Conservation (phyloP, 495 filamentous ascomycete species). For the Aspergillus homomorphus region DNA sequence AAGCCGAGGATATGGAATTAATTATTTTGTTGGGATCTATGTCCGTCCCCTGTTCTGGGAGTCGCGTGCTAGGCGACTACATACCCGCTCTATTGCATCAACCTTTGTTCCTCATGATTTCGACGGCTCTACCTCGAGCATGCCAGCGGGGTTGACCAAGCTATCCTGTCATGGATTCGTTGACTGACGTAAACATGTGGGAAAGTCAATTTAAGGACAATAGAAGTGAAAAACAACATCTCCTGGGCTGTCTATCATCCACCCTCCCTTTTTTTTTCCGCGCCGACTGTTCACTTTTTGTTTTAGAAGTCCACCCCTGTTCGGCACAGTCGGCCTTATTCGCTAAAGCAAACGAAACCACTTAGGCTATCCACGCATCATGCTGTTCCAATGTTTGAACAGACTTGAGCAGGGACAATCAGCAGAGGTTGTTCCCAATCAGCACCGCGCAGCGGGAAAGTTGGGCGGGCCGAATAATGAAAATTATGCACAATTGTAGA, state of each 20-base stretch:
- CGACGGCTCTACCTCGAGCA: not conserved
- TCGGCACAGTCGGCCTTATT: not conserved
- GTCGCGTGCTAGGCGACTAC: not conserved
- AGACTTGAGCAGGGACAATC: not conserved
- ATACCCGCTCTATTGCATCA: not conserved
- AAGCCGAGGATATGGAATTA: not conserved
- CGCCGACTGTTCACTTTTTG: not conserved
- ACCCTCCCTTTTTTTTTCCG: not conserved
- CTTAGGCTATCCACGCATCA: not conserved
- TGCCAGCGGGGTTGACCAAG: constrained; percentile 14
- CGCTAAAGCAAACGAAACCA: not conserved
- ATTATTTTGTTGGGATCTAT: not conserved
- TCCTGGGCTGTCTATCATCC: not conserved
- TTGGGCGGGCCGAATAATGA: not conserved
- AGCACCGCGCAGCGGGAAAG: not conserved
- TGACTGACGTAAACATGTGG: constrained; percentile 11
- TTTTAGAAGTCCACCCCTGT: not conserved
- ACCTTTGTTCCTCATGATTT: not conserved
- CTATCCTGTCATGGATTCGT: constrained; percentile 20
- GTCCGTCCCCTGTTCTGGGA: not conserved
- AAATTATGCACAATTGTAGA: constrained; percentile 4
- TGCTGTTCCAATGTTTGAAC: not conserved
- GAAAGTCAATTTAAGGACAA: not conserved
- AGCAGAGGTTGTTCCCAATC: not conserved
- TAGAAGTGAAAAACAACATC: not conserved